Conservation (phyloP, 192 early-diverging fungal species). For the Entomortierella parvispora region DNA sequence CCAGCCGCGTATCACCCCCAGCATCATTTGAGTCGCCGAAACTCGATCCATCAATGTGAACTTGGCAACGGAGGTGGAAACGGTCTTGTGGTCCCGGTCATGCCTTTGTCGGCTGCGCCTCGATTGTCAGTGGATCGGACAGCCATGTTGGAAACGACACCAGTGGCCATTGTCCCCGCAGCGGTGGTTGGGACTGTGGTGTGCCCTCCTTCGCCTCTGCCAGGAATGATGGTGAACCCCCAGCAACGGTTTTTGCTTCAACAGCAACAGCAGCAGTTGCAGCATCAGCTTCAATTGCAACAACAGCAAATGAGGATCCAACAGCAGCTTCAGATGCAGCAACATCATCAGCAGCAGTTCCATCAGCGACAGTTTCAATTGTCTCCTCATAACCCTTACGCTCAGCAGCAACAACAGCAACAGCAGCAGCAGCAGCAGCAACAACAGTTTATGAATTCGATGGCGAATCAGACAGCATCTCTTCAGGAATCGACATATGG, state of each 20-base stretch:
- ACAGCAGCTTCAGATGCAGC: conserved; percentile 11
- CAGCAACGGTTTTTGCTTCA: conserved; percentile 11
- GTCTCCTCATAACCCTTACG: not conserved
- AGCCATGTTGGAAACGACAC: too few relatives aligned
- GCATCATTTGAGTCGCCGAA: conserved; percentile 6
- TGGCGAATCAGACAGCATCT: not conserved
- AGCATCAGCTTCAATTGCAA: conserved; percentile 15
- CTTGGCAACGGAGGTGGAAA: not conserved
- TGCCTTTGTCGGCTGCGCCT: too few relatives aligned
- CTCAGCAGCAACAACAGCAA: conserved; percentile 6
- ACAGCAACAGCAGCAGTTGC: conserved; percentile 9
- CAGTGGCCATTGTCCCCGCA: too few relatives aligned
- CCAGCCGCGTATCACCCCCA: not conserved
- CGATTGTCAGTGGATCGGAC: too few relatives aligned
- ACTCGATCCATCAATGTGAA: conserved; percentile 13
- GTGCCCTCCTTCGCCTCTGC: not conserved
- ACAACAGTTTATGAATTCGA: conserved; percentile 18
- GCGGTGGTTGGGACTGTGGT: too few relatives aligned
- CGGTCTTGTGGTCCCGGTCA: too few relatives aligned
- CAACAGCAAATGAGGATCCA: conserved; percentile 10
- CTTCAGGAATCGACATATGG: too few relatives aligned
- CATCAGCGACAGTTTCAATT: conserved; percentile 3
- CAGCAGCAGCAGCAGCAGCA: conserved; percentile 9
- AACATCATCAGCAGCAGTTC: conserved; percentile 16
- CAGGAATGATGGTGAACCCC: conserved; percentile 2